Conservation (phyloP, 2,329 filamentous ascomycete species). For the Colletotrichum sp. region DNA sequence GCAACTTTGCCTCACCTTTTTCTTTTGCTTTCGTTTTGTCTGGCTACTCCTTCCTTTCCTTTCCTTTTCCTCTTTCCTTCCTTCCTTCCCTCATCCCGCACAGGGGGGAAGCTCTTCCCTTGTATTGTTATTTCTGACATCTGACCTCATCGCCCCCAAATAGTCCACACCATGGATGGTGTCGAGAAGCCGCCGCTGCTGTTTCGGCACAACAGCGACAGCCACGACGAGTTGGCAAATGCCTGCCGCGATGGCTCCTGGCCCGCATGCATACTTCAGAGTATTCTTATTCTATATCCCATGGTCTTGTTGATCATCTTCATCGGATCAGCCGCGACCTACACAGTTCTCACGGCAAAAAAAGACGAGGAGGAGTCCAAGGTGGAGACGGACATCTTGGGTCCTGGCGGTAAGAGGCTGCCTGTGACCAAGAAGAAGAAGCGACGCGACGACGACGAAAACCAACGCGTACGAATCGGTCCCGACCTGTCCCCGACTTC, state of each 20-base stretch:
- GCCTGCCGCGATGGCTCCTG: not conserved
- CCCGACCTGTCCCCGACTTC: slow-evolving; percentile 54
- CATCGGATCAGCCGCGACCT: slow-evolving; percentile 53
- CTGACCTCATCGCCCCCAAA: slow-evolving; percentile 6
- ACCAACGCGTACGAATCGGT: slow-evolving; percentile 39
- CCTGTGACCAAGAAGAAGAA: slow-evolving; percentile 68
- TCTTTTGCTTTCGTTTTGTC: not conserved
- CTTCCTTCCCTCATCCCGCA: not conserved
- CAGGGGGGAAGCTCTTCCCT: slow-evolving; percentile 12
- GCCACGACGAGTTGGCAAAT: slow-evolving; percentile 9
- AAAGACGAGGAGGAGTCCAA: slow-evolving; percentile 51
- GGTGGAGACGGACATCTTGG: slow-evolving; percentile 58
- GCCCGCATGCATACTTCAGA: slow-evolving; percentile 40
- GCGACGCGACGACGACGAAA: slow-evolving; percentile 35
- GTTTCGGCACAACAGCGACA: not conserved
- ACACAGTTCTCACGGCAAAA: slow-evolving; percentile 58
- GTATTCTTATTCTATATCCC: slow-evolving; percentile 57
- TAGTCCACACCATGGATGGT: slow-evolving; percentile 36
- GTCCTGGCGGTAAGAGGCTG: slow-evolving; percentile 89
- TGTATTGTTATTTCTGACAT: slow-evolving; percentile 17
- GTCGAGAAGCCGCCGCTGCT: slow-evolving; percentile 30
- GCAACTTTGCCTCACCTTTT: not conserved
- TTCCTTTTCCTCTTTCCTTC: not conserved
- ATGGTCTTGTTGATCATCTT: slow-evolving; percentile 58
- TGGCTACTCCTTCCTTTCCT: not conserved